Percentiles rank a stretch among this genome's conserved stretches.
Conservation (phyloP, 139 green algal genomes). For the Tetratostichococcus sp. region DNA sequence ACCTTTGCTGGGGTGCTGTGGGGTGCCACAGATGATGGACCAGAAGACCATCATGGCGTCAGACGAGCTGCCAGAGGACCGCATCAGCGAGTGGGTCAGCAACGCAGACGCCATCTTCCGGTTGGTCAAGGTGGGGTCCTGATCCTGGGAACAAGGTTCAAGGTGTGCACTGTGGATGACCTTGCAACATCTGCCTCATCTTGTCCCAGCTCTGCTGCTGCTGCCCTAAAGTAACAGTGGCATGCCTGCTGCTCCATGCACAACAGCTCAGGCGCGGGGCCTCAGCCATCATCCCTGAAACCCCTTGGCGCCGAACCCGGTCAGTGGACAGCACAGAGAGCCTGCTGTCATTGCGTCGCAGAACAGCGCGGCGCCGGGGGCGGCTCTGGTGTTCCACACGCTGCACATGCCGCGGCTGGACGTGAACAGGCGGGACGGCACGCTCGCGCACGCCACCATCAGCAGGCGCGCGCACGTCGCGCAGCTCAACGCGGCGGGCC, state of each 20-base stretch:
- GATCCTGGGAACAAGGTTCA: no score
- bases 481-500: neutral
- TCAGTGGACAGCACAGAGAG: no score
- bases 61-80: neutral
- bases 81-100: neutral
- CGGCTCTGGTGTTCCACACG: neutral
- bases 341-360: neutral
- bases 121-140: neutral
- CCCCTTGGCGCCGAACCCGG: no score
- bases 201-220: no score
- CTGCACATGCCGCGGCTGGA: neutral
- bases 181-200: no score
- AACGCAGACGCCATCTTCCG: neutral
- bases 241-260: no score
- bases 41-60: neutral
- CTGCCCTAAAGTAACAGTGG: no score
- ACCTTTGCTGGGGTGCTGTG: no score
- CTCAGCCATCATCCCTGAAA: no score
- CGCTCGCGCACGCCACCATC: neutral
- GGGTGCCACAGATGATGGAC: neutral
- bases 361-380: no score
- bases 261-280: no score
- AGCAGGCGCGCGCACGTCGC: neutral
- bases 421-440: neutral
- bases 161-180: no score